These are phyloP conservation scores for Trypanosoma theileri DNA, from an alignment of 208 protist genomes.

Conservation along the genomic window DNA sequence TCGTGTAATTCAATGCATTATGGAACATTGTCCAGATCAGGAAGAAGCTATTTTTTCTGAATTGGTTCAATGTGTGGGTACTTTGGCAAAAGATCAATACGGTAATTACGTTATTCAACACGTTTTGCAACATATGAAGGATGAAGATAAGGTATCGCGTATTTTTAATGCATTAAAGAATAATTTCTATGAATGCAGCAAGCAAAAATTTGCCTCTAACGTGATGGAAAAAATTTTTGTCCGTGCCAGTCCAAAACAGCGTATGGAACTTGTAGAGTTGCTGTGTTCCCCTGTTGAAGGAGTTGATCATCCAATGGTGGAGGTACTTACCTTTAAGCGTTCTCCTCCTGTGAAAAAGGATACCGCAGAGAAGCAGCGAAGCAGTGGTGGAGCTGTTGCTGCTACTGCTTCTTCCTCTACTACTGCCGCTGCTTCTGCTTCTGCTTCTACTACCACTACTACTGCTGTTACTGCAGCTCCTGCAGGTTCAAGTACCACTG, in stretches of 20 bases:
- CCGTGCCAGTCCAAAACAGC: constrained; percentile 64
- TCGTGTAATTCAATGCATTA: constrained; percentile 98
- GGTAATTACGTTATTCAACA: constrained; percentile 99
- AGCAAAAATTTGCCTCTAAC: constrained; percentile 99
- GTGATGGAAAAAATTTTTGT: constrained; percentile 98
- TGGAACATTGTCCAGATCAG: constrained; percentile 93
- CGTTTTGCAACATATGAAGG: constrained; percentile 93
- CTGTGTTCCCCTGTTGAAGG: constrained; percentile 57
- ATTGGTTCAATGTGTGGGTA: constrained; percentile 83
- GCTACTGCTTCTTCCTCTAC: too few species aligned
- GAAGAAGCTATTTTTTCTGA: constrained; percentile 93
- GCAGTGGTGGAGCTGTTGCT: too few species aligned
- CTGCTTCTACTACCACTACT: too few species aligned
- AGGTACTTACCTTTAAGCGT: constrained; percentile 66
- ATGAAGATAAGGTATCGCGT: constrained; percentile 78
- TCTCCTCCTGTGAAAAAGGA: constrained; percentile 54
- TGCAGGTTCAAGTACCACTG: too few species aligned
- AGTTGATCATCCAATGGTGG: constrained; percentile 41
- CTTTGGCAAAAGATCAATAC: constrained; percentile 96
- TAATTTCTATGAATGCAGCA: constrained; percentile 83
- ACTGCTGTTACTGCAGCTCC: too few species aligned
- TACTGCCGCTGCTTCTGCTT: too few species aligned
- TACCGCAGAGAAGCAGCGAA: constrained; percentile 38
- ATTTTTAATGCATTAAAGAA: constrained; percentile 69
- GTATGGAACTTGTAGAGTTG: constrained; percentile 86